Evolutionary conservation across 495 filamentous ascomycete genomes (phyloP).

Genomic region (Sporormia fimetaria): DNA sequence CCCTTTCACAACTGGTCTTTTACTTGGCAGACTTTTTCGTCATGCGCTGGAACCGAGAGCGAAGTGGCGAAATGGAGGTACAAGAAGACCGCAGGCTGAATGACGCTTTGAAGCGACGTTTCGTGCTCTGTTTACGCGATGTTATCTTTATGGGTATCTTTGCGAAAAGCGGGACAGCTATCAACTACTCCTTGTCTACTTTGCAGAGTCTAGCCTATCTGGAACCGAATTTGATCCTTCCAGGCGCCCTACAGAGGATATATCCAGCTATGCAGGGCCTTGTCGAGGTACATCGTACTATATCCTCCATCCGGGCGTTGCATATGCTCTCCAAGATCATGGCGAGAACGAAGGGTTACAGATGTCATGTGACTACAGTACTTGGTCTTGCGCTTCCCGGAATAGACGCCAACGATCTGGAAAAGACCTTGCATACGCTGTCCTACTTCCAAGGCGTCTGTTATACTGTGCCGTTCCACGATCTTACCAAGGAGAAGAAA

Average conservation of each 20-base stretch:
- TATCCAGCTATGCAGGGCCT: constrained; percentile 93
- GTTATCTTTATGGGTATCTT: constrained; percentile 98
- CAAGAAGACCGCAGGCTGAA: constrained; percentile 70
- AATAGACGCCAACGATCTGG: constrained; percentile 95
- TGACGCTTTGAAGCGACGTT: constrained; percentile 68
- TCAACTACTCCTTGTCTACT: constrained; percentile 81
- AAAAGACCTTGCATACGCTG: constrained; percentile 88
- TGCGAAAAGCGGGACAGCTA: constrained; percentile 79
- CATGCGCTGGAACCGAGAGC: constrained; percentile 93
- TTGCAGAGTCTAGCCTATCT: constrained; percentile 81
- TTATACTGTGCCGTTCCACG: constrained; percentile 85
- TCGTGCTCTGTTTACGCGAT: constrained; percentile 81
- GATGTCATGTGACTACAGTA: constrained; percentile 88
- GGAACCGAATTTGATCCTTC: constrained; percentile 84
- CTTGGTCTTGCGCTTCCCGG: constrained; percentile 86
- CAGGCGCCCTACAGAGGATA: constrained; percentile 87
- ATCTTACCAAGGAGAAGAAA: constrained; percentile 50
- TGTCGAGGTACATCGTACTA: constrained; percentile 94
- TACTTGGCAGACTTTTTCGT: constrained; percentile 95
- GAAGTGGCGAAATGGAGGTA: constrained; percentile 77
- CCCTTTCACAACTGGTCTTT: constrained; percentile 79
- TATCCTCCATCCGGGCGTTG: constrained; percentile 80
- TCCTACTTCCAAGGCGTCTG: constrained; percentile 90
- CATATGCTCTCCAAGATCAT: constrained; percentile 83
- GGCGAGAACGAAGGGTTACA: constrained; percentile 79